These are phyloP conservation scores for Colletotrichum costaricense DNA, from an alignment of 2,329 filamentous ascomycete species.

Conservation along the genomic window DNA sequence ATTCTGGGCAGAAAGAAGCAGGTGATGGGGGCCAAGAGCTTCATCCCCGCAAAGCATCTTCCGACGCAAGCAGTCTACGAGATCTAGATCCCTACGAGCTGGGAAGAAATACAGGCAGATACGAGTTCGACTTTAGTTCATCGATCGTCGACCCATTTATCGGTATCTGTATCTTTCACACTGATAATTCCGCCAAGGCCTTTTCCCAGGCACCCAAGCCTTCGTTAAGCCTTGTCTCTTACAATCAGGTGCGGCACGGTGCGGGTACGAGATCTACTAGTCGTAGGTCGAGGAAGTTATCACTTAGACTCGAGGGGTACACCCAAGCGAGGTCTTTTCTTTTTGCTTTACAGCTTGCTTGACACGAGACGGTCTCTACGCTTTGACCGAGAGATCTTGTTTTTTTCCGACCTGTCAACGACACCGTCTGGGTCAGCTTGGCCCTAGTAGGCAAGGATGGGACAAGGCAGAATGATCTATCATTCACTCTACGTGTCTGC, in stretches of 20 bases:
- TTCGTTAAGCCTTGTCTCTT: background rate
- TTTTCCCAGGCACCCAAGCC: background rate
- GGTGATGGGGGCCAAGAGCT: background rate
- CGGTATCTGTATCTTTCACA: background rate
- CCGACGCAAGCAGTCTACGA: background rate
- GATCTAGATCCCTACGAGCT: background rate
- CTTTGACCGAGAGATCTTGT: background rate
- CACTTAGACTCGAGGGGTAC: background rate
- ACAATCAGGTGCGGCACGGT: background rate
- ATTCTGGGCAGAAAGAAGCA: slow-evolving; percentile 10
- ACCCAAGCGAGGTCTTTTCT: background rate
- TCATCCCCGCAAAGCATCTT: background rate
- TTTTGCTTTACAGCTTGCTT: background rate
- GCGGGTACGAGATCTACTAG: slow-evolving; percentile 26
- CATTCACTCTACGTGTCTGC: background rate
- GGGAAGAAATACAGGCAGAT: background rate
- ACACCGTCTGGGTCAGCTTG: background rate
- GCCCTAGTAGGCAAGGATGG: slow-evolving; percentile 4
- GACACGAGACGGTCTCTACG: background rate
- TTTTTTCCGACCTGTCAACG: slow-evolving; percentile 16
- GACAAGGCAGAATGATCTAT: slow-evolving; percentile 8
- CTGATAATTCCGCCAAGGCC: background rate
- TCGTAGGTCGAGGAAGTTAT: background rate
- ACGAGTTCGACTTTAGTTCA: background rate
- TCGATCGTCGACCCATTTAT: background rate